Evolutionary conservation across 2,329 filamentous ascomycete genomes (phyloP).

Genomic region (Aureobasidium subglaciale): DNA sequence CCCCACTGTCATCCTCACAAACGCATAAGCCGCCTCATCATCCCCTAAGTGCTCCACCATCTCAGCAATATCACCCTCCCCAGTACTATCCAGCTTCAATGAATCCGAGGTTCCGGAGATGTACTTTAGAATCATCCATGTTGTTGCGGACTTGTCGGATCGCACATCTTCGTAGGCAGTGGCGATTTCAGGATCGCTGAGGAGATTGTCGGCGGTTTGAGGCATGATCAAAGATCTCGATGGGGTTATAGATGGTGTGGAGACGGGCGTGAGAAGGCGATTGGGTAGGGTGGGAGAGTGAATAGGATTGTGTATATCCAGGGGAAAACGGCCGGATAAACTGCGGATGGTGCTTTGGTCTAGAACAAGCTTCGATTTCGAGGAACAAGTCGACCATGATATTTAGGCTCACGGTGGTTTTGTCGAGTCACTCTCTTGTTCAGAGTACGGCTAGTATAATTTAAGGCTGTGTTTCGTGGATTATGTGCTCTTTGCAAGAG

Average conservation of each 20-base stretch:
- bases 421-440: too few species aligned
- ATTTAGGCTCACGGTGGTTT: too few species aligned
- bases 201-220: constrained; percentile 11
- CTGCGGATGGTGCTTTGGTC: neutral
- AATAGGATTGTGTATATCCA: constrained; percentile 7
- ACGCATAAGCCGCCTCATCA: constrained; percentile 10
- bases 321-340: constrained; percentile 9
- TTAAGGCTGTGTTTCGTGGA: too few species aligned
- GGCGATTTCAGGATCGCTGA: constrained; percentile 13
- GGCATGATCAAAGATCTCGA: neutral
- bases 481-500: too few species aligned
- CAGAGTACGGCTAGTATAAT: too few species aligned
- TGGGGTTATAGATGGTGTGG: neutral
- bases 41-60: constrained; percentile 2
- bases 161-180: constrained; percentile 10
- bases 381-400: neutral
- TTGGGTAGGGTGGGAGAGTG: neutral
- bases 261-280: neutral
- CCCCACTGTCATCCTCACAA: constrained; percentile 9
- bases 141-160: constrained; percentile 6
- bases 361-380: neutral
- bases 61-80: neutral
- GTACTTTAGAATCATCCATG: constrained; percentile 14
- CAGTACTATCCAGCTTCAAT: constrained; percentile 8
- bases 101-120: constrained; percentile 9